Evolutionary conservation across 2,329 filamentous ascomycete species (phyloP).

Genomic region (Phoma herbarum): DNA sequence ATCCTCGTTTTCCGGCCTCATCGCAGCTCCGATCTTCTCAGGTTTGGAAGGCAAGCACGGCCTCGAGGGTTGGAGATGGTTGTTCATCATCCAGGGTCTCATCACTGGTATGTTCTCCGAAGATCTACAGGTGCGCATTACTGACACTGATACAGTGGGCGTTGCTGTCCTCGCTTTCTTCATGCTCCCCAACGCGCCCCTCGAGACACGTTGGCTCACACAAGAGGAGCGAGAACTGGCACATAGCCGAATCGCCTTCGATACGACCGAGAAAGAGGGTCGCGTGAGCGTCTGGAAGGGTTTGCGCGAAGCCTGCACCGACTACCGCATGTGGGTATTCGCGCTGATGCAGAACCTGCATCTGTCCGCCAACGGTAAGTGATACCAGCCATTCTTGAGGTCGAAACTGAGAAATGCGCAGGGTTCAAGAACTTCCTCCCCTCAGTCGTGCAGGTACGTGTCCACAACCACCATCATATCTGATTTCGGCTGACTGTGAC

Average conservation of each 20-base stretch:
- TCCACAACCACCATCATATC: too few species aligned
- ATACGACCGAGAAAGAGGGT: slow-evolving; percentile 53
- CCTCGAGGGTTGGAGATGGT: slow-evolving; percentile 54
- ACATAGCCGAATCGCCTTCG: slow-evolving; percentile 45
- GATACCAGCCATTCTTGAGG: not conserved
- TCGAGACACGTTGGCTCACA: slow-evolving; percentile 54
- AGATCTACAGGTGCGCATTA: not conserved
- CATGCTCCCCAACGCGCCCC: slow-evolving; percentile 25
- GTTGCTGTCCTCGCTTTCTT: slow-evolving; percentile 29
- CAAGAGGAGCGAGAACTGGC: slow-evolving; percentile 52
- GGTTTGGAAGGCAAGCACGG: slow-evolving; percentile 52
- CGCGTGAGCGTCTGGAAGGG: slow-evolving; percentile 24
- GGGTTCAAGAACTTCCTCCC: slow-evolving; percentile 22
- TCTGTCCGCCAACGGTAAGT: slow-evolving; percentile 8
- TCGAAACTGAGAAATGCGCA: not conserved
- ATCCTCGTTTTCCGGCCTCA: slow-evolving; percentile 54
- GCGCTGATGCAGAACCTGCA: slow-evolving; percentile 30
- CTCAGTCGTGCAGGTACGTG: slow-evolving; percentile 17
- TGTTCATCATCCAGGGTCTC: slow-evolving; percentile 55
- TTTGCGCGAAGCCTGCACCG: slow-evolving; percentile 25
- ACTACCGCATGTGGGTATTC: slow-evolving; percentile 31
- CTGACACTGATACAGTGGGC: slow-evolving; percentile 10
- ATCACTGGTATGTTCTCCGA: slow-evolving; percentile 36
- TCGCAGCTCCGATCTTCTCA: slow-evolving; percentile 49
- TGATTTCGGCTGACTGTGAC: not conserved